A percentile compares a stretch with the other conserved stretches of the same genome.
Evolutionary conservation across 75 land plant species (phyloP).

Genomic region (Cunninghamia lanceolata): DNA sequence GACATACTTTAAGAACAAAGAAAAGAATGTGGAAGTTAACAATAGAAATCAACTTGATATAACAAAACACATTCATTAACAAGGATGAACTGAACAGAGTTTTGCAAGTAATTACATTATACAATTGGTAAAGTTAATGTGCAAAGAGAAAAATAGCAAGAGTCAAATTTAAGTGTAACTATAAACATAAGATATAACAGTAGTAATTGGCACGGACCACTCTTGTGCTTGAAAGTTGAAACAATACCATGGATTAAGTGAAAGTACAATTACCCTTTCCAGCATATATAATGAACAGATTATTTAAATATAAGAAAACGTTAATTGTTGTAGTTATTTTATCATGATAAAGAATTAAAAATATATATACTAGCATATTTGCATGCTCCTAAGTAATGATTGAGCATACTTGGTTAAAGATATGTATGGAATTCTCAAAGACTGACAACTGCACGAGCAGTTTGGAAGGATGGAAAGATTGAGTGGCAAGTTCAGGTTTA

Average conservation of each 20-base stretch:
- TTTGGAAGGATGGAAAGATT: neutral
- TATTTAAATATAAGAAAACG: no score
- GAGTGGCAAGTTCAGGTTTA: neutral
- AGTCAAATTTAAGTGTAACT: neutral
- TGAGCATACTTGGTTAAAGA: neutral
- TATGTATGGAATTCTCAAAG: neutral
- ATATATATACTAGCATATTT: no score
- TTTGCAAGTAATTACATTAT: neutral
- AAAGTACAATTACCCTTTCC: neutral
- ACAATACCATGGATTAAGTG: neutral
- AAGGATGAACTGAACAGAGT: neutral
- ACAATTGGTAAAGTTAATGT: neutral
- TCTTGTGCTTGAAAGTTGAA: neutral
- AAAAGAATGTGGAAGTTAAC: neutral
- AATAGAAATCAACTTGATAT: neutral
- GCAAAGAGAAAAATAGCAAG: neutral
- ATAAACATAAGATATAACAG: neutral
- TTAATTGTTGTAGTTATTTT: no score
- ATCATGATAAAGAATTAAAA: no score
- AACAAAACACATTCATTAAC: neutral
- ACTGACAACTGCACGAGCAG: neutral
- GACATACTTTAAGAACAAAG: neutral
- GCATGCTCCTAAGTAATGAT: no score
- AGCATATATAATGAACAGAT: no score
- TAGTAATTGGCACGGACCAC: neutral